These are phyloP conservation scores for Trebouxiophyceae sp. DNA, from an alignment of 163 green algal genomes.

Conservation along the genomic window DNA sequence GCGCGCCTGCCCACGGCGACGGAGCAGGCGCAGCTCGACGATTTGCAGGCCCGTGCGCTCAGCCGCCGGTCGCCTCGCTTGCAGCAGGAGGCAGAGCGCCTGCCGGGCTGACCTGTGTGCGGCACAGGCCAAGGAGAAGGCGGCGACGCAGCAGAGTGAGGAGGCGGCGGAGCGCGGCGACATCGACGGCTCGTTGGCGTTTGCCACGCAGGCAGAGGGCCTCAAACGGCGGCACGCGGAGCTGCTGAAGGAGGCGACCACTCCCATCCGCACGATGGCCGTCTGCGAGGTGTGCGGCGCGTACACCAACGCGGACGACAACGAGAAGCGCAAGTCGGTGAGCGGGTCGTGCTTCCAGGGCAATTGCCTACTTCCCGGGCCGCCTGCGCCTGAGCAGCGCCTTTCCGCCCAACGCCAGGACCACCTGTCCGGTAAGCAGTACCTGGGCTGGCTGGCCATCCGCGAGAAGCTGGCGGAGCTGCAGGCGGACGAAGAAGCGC, in stretches of 20 bases:
- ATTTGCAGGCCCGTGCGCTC: constrained; percentile 57
- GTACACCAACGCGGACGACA: constrained; percentile 78
- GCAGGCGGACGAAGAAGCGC: constrained; percentile 15
- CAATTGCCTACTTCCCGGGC: too few species aligned
- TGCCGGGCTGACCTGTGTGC: too few species aligned
- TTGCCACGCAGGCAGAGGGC: constrained; percentile 44
- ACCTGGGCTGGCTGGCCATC: constrained; percentile 76
- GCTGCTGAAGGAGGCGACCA: constrained; percentile 46
- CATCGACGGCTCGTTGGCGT: constrained; percentile 61
- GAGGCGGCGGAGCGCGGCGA: constrained; percentile 64
- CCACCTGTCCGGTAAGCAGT: constrained; percentile 81
- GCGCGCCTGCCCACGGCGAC: constrained; percentile 43
- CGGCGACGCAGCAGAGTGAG: constrained; percentile 44
- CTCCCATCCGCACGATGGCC: constrained; percentile 57
- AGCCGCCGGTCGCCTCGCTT: too few species aligned
- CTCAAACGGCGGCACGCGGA: constrained; percentile 53
- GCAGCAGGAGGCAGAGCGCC: too few species aligned
- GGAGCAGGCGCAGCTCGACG: constrained; percentile 55
- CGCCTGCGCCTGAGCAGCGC: too few species aligned
- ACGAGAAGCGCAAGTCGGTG: constrained; percentile 43
- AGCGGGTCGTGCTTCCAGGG: too few species aligned
- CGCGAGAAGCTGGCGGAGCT: constrained; percentile 61
- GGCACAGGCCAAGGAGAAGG: constrained; percentile 25
- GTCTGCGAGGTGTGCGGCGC: constrained; percentile 85
- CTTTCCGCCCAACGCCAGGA: constrained; percentile 49